These are phyloP conservation scores for Gymnopilus junonius DNA, from an alignment of 768 basidiomycete species.

Conservation along the genomic window DNA sequence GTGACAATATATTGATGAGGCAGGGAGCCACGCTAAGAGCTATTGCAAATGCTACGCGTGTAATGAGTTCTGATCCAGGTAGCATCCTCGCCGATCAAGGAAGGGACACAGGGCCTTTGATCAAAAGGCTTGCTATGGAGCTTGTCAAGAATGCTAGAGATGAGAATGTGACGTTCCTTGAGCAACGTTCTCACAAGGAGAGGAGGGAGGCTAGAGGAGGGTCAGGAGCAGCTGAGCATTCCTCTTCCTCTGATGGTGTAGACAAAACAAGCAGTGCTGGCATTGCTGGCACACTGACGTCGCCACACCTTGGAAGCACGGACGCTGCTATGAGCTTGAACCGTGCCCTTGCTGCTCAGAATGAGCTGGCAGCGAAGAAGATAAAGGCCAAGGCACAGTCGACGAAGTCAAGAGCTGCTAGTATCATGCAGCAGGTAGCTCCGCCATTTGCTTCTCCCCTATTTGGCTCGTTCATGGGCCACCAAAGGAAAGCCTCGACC, in stretches of 20 bases:
- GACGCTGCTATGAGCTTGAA: conserved; percentile 39
- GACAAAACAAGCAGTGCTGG: conserved; percentile 43
- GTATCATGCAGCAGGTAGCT: conserved; percentile 36
- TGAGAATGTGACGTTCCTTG: conserved; percentile 53
- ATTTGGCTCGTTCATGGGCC: conserved; percentile 61
- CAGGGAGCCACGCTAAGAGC: conserved; percentile 77
- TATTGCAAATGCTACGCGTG: conserved; percentile 80
- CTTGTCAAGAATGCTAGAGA: conserved; percentile 74
- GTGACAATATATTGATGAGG: no score
- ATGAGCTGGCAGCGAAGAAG: conserved; percentile 32
- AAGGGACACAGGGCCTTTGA: conserved; percentile 60
- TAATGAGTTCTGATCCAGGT: conserved; percentile 81
- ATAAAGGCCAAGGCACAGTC: conserved; percentile 21
- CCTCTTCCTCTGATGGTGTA: conserved; percentile 20
- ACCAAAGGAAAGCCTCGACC: conserved; percentile 47
- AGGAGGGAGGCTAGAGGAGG: conserved; percentile 38
- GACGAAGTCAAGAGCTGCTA: conserved; percentile 33
- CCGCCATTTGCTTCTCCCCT: conserved; percentile 57
- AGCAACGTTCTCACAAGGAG: conserved; percentile 50
- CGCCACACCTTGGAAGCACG: conserved; percentile 31
- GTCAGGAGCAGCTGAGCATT: conserved; percentile 18
- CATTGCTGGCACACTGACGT: conserved; percentile 45
- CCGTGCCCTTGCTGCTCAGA: conserved; percentile 44
- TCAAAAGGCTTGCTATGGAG: conserved; percentile 66
- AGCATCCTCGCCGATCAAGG: conserved; percentile 79